phyloP scores from a whole-genome alignment of 495 filamentous ascomycete species.

The Penicillium antarcticum region DNA sequence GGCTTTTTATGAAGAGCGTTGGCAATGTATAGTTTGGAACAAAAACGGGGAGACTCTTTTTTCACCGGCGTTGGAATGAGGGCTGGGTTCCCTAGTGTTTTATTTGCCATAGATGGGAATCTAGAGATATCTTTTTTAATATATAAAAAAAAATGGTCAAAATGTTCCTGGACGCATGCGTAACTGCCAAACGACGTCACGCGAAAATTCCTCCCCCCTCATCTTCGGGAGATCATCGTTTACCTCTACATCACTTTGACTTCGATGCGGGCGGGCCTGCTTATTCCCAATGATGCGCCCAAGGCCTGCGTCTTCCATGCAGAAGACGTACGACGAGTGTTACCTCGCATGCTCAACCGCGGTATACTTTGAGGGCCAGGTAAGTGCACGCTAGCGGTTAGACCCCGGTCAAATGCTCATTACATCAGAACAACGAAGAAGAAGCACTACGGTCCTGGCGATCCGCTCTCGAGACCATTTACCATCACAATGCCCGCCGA shows the following conservation, averaged over 20 bases:
- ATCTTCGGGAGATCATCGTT: slow-evolving; percentile 21
- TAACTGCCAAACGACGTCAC: slow-evolving; percentile 40
- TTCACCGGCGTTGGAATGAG: slow-evolving; percentile 30
- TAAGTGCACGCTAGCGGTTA: slow-evolving; percentile 30
- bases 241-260: slow-evolving; percentile 13
- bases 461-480: slow-evolving; percentile 85
- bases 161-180: slow-evolving; percentile 18
- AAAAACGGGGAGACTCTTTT: neutral
- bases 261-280: slow-evolving; percentile 24
- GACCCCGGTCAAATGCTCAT: slow-evolving; percentile 14
- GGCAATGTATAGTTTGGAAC: slow-evolving; percentile 27
- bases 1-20: slow-evolving; percentile 22
- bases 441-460: slow-evolving; percentile 94
- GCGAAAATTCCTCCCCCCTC: slow-evolving; percentile 31
- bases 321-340: slow-evolving; percentile 97
- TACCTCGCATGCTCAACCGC: slow-evolving; percentile 92
- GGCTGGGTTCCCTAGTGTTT: slow-evolving; percentile 14
- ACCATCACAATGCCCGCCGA: slow-evolving; percentile 78
- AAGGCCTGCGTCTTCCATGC: slow-evolving; percentile 74
- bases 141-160: neutral
- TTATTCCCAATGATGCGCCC: slow-evolving; percentile 67
- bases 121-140: neutral
- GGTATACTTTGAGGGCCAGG: slow-evolving; percentile 91
- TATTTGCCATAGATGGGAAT: neutral
- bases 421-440: slow-evolving; percentile 75